phyloP scores from a whole-genome alignment of 306 rosid genomes.

The Acacia acuminata region DNA sequence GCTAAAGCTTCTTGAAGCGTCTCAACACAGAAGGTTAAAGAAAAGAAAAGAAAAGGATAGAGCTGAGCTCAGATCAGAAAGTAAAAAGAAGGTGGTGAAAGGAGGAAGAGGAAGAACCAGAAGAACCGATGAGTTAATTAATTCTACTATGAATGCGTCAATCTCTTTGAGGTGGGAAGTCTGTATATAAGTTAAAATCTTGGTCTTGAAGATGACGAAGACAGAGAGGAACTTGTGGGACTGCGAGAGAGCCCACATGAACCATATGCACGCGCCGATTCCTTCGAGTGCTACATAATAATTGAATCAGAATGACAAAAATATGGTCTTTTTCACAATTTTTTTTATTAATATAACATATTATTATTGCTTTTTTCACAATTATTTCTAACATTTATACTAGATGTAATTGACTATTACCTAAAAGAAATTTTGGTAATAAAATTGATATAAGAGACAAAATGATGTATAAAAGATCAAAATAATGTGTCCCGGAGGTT shows the following conservation, averaged over 20 bases:
- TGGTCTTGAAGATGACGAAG: conserved; percentile 25
- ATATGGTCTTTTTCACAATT: no score
- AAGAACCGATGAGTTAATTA: neutral
- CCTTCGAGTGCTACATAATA: neutral
- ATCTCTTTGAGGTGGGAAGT: neutral
- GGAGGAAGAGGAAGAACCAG: neutral
- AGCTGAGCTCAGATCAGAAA: conserved; percentile 30
- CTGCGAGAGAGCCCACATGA: conserved; percentile 10
- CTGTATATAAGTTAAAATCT: conserved; percentile 6
- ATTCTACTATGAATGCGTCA: neutral
- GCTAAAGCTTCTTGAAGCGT: conserved; percentile 45
- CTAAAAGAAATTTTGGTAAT: no score
- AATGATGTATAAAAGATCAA: no score
- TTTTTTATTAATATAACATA: no score
- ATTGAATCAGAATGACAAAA: neutral
- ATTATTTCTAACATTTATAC: no score
- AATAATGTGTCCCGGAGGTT: no score
- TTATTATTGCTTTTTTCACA: no score
- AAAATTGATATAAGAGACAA: no score
- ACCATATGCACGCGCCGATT: conserved; percentile 40
- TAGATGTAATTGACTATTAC: no score
- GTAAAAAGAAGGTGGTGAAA: conserved; percentile 28
- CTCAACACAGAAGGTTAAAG: conserved; percentile 36
- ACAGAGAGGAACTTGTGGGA: conserved; percentile 35
- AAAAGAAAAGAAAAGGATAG: neutral